Base-by-base conservation (phyloP, 306 rosid species). In the Alnus glutinosa region DNA sequence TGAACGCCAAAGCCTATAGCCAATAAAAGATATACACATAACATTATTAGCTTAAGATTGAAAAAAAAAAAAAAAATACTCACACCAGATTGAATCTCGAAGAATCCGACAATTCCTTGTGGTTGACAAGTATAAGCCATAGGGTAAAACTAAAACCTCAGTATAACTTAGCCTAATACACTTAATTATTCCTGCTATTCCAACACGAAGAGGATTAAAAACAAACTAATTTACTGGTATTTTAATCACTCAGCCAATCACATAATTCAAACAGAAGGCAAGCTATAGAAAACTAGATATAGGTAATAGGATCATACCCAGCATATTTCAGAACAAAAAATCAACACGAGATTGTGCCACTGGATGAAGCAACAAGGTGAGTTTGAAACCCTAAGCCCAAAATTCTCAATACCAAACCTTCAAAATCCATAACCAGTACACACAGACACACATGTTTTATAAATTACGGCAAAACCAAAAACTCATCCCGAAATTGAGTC, bases 401-500 rank as follows among this genome's bases (percentile, higher is more conserved):
- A 12, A 10, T 42, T 15, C 68, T 3, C 7, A 18, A 32, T 1
- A 4, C 0, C n/a, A 32, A 72, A 62, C 52, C 9, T 28, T 10
- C 54, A 34, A 71, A 78, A 57, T 12, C 47, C 49, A 62, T 47
- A 49, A 62, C 30, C 46, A 14, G 37, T n/a, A 39, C 48, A 23
- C 12, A 39, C 48, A 23, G 28, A 71, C 14, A 32, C 30, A 44
- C n/a, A 19, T 30, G 32, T 30, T 77, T 7, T 4, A 68, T 36
- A 9, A 64, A 52, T 55, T 9, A 42, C 32, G 14, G 54, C 70
- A 11, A 11, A 42, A 54, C 75, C 19, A 70, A 79, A 32, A 9
- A 74, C 34, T 15, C n/a, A 42, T 0, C 9, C 1, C 55, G 11
- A 61, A 78, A 8, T 42, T 9, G 37, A 83, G 75, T 83, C 83